Evolutionary conservation across 192 early-diverging fungal genomes (phyloP).

Genomic region (Globomyces pollinis-pini): DNA sequence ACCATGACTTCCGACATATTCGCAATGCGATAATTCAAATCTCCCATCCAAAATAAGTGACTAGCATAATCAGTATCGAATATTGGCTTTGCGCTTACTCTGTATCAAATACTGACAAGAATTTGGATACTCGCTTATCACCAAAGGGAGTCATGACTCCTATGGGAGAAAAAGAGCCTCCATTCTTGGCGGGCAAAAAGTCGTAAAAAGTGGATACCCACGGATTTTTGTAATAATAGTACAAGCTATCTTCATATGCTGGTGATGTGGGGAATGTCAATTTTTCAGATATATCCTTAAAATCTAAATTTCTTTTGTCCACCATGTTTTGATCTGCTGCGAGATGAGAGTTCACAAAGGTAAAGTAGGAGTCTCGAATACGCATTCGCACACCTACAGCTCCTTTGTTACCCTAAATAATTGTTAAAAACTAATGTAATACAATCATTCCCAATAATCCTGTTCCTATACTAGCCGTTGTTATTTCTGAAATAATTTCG

Average conservation of each 20-base stretch:
- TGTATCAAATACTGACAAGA: conserved; percentile 29
- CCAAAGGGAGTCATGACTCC: neutral
- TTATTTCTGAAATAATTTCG: conserved; percentile 52
- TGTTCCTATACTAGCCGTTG: conserved; percentile 64
- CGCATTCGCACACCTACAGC: conserved; percentile 74
- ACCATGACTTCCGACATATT: conserved; percentile 55
- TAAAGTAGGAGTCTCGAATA: conserved; percentile 70
- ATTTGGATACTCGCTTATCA: neutral
- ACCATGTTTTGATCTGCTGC: conserved; percentile 73
- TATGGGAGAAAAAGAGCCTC: neutral
- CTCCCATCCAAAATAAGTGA: conserved; percentile 86
- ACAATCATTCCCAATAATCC: conserved; percentile 55
- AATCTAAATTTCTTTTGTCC: conserved; percentile 85
- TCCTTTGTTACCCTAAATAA: conserved; percentile 93
- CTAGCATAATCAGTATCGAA: conserved; percentile 17
- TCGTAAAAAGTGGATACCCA: conserved; percentile 27
- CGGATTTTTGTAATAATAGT: conserved; percentile 32
- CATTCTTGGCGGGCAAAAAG: neutral
- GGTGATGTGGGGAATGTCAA: conserved; percentile 43
- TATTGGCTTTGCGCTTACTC: conserved; percentile 24
- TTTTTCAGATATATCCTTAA: conserved; percentile 70
- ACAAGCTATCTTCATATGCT: conserved; percentile 20
- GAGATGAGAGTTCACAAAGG: conserved; percentile 85
- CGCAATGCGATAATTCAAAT: conserved; percentile 85
- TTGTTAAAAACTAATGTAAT: conserved; percentile 23